A percentile compares a stretch with the other conserved stretches of the same genome.
Conservation (phyloP, 2,329 filamentous ascomycete genomes). For the Alternaria arbusti region DNA sequence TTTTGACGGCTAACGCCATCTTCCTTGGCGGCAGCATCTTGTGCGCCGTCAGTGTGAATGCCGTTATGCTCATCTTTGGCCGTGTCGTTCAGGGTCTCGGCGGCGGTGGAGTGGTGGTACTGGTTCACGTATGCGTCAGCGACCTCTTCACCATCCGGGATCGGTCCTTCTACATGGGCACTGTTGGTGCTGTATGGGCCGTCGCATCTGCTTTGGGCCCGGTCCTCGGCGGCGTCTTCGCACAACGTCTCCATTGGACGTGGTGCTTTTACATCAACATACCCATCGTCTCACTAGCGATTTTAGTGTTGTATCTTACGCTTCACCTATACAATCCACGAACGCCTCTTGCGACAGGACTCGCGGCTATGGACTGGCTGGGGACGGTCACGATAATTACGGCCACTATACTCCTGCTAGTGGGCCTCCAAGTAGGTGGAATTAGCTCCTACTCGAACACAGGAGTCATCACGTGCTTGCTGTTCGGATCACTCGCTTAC, state of each 20-base stretch:
- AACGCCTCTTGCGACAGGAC: constrained; percentile 54
- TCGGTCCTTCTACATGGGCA: constrained; percentile 59
- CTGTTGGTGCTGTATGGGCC: constrained; percentile 62
- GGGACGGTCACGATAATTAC: constrained; percentile 58
- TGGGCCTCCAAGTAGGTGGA: constrained; percentile 61
- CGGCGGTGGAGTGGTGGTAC: constrained; percentile 59
- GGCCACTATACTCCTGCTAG: constrained; percentile 57
- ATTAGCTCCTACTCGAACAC: constrained; percentile 55
- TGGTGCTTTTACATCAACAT: constrained; percentile 57
- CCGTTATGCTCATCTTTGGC: constrained; percentile 61
- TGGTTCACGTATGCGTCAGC: constrained; percentile 62
- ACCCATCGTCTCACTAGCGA: constrained; percentile 58
- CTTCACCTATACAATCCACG: constrained; percentile 61
- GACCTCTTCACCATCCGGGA: constrained; percentile 58
- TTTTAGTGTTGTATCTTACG: constrained; percentile 58
- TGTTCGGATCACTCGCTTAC: constrained; percentile 55
- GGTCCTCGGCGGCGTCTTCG: constrained; percentile 60
- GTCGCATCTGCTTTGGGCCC: constrained; percentile 62
- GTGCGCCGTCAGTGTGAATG: constrained; percentile 56
- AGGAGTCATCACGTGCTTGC: constrained; percentile 59
- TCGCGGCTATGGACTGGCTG: constrained; percentile 61
- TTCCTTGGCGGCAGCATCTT: constrained; percentile 60
- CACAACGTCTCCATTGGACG: constrained; percentile 55
- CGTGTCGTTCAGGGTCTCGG: constrained; percentile 62
- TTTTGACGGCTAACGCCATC: constrained; percentile 46